Base-by-base conservation (phyloP, 2,329 filamentous ascomycete species). In the Kalmusia sp. region DNA sequence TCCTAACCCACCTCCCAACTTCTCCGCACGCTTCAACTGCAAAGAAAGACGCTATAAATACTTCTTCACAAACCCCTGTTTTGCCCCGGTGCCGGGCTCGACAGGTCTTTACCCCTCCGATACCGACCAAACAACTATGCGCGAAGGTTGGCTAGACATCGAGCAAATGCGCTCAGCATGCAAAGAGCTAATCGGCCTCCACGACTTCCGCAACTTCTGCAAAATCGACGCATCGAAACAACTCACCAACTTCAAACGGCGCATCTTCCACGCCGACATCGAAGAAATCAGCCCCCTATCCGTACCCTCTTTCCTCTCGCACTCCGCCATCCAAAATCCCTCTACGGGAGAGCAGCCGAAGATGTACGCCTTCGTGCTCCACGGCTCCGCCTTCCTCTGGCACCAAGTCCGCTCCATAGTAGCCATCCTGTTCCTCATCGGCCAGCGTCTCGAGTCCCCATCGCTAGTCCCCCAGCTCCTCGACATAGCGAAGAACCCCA, bases 131-230 rank as follows among this genome's bases (percentile, higher is more conserved):
- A 11, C 39, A 5, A 19, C 54, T 31, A 70, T 68, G 62, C 59
- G 68, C 46, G 64, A 72, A 62, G 93, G 92, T 28, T 95, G 89
- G 86, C 84, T 99, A 6, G 88, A 98, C 76, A 90, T 98, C 51
- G 87, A 86, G 0, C 88, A 88, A 30, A 99, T 99, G 95, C 84
- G 86, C 15, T 77, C 86, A 64, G 95, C 91, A 0, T 95, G 93
- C 21, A 88, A 86, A 70, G 80, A 87, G 44, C 93, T 91, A 62
- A 85, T 92, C 63, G 95, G 95, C 5, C 75, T 87, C 46, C 91
- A 98, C 75, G 95, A 99, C 77, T 99, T 98, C 77, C 87, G 95
- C 55, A 99, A 99, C 75, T 90, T 98, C 70, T 98, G 95, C 83
- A 96, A 96, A 75, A 82, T 98, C 54, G 95, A 99, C 75, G 83